Percentiles rank a stretch among this genome's conserved stretches.
phyloP scores from a whole-genome alignment of 306 rosid genomes.

The Alnus glutinosa region DNA sequence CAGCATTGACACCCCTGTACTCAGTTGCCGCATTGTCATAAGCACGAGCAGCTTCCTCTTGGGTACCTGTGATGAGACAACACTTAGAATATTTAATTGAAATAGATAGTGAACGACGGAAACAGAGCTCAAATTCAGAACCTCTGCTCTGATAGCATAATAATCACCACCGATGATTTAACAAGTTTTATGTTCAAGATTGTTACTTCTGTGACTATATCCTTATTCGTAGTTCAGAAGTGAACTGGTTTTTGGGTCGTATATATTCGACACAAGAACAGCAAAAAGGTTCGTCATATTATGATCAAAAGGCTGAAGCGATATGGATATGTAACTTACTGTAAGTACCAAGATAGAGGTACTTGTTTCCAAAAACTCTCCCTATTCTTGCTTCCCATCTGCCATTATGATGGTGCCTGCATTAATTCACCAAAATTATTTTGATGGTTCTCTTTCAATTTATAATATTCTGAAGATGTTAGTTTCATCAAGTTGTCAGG shows the following conservation, averaged over 20 bases:
- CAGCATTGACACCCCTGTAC: slow-evolving; percentile 83
- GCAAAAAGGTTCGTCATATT: too few species aligned
- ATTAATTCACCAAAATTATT: not conserved
- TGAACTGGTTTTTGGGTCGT: too few species aligned
- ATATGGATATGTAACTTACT: slow-evolving; percentile 45
- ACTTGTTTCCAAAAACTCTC: slow-evolving; percentile 91
- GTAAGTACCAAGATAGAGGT: slow-evolving; percentile 91
- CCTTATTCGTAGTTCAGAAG: too few species aligned
- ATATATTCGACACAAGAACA: too few species aligned
- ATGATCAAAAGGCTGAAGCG: not conserved
- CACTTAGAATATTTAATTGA: too few species aligned
- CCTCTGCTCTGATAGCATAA: too few species aligned
- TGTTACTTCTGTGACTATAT: too few species aligned
- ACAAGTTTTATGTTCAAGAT: too few species aligned
- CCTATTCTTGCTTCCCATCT: slow-evolving; percentile 99
- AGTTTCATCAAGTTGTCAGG: slow-evolving; percentile 1
- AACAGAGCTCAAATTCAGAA: too few species aligned
- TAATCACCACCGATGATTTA: too few species aligned
- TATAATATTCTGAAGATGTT: not conserved
- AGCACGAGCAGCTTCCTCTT: slow-evolving; percentile 92
- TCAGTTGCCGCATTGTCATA: slow-evolving; percentile 92
- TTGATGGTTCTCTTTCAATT: not conserved
- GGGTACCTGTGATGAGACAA: slow-evolving; percentile 48
- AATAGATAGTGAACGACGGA: not conserved
- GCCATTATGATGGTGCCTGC: slow-evolving; percentile 90